Evolutionary conservation across 2,329 filamentous ascomycete species (phyloP).

Genomic region (Colletotrichum tropicicola): DNA sequence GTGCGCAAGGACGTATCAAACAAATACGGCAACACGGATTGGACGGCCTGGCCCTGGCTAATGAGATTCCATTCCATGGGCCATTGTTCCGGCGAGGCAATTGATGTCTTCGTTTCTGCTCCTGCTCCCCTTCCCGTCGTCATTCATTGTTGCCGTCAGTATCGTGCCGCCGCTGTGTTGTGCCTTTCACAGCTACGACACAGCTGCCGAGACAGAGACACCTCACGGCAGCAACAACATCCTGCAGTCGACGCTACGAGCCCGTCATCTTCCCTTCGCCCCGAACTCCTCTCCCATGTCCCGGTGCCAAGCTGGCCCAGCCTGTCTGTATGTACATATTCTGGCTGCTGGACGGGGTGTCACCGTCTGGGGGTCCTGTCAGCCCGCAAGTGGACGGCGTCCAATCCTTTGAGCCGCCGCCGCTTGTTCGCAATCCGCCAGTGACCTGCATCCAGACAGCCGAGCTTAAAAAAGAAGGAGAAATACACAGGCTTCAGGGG

Average conservation of each 20-base stretch:
- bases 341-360: no score
- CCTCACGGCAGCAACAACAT: not conserved
- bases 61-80: slow-evolving; percentile 22
- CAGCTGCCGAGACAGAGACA: no score
- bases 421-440: slow-evolving; percentile 22
- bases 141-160: not conserved
- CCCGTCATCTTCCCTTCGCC: slow-evolving; percentile 8
- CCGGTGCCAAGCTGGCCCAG: slow-evolving; percentile 13
- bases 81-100: no score
- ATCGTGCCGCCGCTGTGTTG: no score
- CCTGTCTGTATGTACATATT: no score
- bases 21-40: not conserved
- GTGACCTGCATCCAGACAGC: slow-evolving; percentile 28
- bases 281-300: slow-evolving; percentile 21
- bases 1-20: slow-evolving; percentile 6
- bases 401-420: slow-evolving; percentile 27
- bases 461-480: slow-evolving; percentile 25
- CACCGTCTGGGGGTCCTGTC: slow-evolving; percentile 6
- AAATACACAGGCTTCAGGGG: slow-evolving; percentile 24
- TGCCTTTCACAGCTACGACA: no score
- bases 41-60: not conserved
- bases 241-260: not conserved
- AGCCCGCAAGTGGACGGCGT: slow-evolving; percentile 9
- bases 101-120: not conserved
- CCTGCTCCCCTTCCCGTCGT: not conserved